Base-by-base conservation (phyloP, 202 grass and related monocot species). In the Musa balbisiana region DNA sequence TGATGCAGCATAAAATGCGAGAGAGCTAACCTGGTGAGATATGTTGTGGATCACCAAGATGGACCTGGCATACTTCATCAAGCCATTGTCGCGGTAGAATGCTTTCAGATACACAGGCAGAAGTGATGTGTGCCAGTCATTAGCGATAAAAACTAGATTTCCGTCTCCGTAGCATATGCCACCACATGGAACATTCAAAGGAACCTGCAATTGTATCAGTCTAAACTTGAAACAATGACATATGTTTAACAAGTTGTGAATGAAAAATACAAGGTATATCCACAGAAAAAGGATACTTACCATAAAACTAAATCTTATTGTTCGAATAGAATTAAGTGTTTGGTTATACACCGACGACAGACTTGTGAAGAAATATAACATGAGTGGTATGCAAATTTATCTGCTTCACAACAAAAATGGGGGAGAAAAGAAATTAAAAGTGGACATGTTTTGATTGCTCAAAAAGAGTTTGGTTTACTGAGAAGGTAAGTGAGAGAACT, bases 41-140 rank as follows among this genome's bases (percentile, higher is more conserved):
- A 96, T 90, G 83, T 92, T 96, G 66, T 92, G 92, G 81, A 96
- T 96, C 80, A 96, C 89, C 43, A 90, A 85, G 63, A 90, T 71
- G 76, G 89, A 96, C 11, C 87, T 85, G 49, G 85, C 26, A 83
- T 82, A 96, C 53, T 79, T 85, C 92, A 96, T 96, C 71, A 90
- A 72, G 59, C 89, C 89, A 78, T 96, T 96, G 79, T 96, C 89
- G 68, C 92, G 87, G 75, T 96, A 96, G 64, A 88, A 96, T 43
- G 89, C 92, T 77, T 96, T 96, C 3, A 96, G 78, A 90, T 96
- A 92, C 49, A 96, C 87, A 0, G 92, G 89, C 21, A 96, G 79
- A 49, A 96, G 79, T 77, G 92, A 89, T 9, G 89, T 96, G 83
- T 96, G 92, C 89, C 92, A 96, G 82, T 96, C 92, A 74, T 96